A percentile compares a stretch with the other conserved stretches of the same genome.
Evolutionary conservation across 2,329 filamentous ascomycete genomes (phyloP).

Genomic region (Ceratocystis cacaofunesta): DNA sequence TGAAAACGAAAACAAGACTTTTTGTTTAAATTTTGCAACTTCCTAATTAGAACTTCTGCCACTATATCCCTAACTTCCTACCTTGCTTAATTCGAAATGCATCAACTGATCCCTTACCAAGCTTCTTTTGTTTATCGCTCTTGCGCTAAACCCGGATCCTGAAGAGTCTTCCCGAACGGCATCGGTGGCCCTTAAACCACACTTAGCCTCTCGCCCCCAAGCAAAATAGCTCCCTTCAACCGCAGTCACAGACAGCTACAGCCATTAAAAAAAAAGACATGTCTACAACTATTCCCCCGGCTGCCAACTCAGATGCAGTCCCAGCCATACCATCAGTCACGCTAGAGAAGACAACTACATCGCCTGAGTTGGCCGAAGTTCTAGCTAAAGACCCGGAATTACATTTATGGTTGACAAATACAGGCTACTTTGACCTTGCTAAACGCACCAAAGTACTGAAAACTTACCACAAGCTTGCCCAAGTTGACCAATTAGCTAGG

Average conservation of each 20-base stretch:
- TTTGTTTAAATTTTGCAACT: neutral
- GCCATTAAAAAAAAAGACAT: neutral
- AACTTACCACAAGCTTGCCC: constrained; percentile 17
- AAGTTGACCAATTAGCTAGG: constrained; percentile 18
- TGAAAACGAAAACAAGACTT: neutral
- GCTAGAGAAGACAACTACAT: neutral
- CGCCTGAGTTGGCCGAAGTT: neutral
- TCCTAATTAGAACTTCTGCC: neutral
- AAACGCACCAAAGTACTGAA: constrained; percentile 18
- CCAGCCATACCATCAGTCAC: neutral
- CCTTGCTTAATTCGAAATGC: neutral
- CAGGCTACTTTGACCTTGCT: constrained; percentile 19
- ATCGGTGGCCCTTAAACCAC: too few species aligned
- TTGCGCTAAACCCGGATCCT: too few species aligned
- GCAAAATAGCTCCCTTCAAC: too few species aligned
- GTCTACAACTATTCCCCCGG: neutral
- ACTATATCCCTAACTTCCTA: neutral
- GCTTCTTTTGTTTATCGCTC: too few species aligned
- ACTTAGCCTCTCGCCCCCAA: too few species aligned
- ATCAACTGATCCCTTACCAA: too few species aligned
- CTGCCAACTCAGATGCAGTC: neutral
- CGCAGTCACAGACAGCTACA: too few species aligned
- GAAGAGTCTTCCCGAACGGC: too few species aligned
- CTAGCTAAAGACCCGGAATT: constrained; percentile 18
- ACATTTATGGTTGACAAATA: constrained; percentile 21